Conservation (phyloP, 1,284 basidiomycete genomes). For the Tilletia caries region DNA sequence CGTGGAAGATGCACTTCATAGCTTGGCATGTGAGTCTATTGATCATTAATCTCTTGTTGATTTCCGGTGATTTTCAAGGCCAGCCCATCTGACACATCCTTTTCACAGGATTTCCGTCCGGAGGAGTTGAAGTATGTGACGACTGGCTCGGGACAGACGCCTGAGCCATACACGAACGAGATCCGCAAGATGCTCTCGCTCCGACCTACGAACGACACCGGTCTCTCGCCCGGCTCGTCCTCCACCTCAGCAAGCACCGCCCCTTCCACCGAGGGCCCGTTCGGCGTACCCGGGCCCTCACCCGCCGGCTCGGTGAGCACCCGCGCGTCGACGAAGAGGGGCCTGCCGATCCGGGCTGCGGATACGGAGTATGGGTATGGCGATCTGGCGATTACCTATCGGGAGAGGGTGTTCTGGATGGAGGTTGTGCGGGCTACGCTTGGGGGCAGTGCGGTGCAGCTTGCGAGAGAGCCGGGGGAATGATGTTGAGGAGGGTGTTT, state of each 20-base stretch:
- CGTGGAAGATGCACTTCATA: neutral
- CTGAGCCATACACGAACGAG: neutral
- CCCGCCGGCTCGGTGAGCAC: neutral
- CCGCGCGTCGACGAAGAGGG: neutral
- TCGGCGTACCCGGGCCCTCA: neutral
- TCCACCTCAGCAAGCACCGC: neutral
- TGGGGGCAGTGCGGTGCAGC: neutral
- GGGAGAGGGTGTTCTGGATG: neutral
- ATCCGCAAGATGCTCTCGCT: neutral
- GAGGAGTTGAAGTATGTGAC: neutral
- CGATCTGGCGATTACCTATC: neutral
- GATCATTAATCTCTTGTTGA: neutral
- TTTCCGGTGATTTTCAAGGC: neutral
- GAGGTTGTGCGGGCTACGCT: conserved; percentile 6
- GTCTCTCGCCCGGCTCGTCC: neutral
- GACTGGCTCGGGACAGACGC: neutral
- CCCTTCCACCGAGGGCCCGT: neutral
- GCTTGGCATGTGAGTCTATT: neutral
- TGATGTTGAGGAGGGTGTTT: too few relatives aligned
- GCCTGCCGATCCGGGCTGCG: neutral
- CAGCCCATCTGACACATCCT: neutral
- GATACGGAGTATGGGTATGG: neutral
- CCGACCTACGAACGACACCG: neutral
- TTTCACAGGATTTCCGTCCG: neutral
- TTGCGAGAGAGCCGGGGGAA: neutral